Percentiles rank a stretch among this genome's conserved stretches.
These are phyloP conservation scores for Fusarium euwallaceae DNA, from an alignment of 2,329 filamentous ascomycete species.

Conservation along the genomic window DNA sequence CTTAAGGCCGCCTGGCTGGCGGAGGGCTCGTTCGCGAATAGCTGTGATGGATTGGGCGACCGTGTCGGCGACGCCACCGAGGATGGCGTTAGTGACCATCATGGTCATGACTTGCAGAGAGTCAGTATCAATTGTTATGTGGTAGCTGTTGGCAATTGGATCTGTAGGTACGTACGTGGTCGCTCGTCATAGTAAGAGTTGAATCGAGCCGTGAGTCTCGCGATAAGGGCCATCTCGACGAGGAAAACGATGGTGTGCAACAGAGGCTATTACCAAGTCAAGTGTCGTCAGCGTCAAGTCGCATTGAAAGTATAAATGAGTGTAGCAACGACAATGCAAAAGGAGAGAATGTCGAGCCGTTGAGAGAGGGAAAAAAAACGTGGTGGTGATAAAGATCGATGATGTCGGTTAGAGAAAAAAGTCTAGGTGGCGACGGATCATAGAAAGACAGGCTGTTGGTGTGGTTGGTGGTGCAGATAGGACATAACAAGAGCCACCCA, in stretches of 20 bases:
- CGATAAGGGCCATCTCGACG: slow-evolving; percentile 88
- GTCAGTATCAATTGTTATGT: neutral
- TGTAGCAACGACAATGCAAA: neutral
- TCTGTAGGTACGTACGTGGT: slow-evolving; percentile 70
- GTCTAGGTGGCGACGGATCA: slow-evolving; percentile 41
- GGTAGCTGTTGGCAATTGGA: neutral
- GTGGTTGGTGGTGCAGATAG: neutral
- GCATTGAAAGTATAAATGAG: slow-evolving; percentile 11
- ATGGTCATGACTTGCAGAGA: slow-evolving; percentile 85
- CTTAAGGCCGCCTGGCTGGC: slow-evolving; percentile 70
- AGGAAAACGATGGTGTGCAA: slow-evolving; percentile 87
- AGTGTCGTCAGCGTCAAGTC: slow-evolving; percentile 40
- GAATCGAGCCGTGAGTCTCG: slow-evolving; percentile 86
- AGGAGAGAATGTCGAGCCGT: slow-evolving; percentile 3
- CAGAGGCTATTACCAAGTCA: slow-evolving; percentile 75
- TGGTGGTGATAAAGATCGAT: slow-evolving; percentile 2
- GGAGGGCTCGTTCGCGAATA: slow-evolving; percentile 75
- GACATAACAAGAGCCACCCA: slow-evolving; percentile 1
- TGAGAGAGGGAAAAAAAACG: slow-evolving; percentile 7
- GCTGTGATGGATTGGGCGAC: slow-evolving; percentile 94
- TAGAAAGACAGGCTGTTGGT: slow-evolving; percentile 26
- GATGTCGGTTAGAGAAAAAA: slow-evolving; percentile 29
- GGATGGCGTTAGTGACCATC: slow-evolving; percentile 98
- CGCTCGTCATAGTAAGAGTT: slow-evolving; percentile 94
- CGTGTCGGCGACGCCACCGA: slow-evolving; percentile 96